Evolutionary conservation across 1,139 yeast species (phyloP), one percentile per base, ranked within the genome.

Genomic region (Candida mesenterica): DNA sequence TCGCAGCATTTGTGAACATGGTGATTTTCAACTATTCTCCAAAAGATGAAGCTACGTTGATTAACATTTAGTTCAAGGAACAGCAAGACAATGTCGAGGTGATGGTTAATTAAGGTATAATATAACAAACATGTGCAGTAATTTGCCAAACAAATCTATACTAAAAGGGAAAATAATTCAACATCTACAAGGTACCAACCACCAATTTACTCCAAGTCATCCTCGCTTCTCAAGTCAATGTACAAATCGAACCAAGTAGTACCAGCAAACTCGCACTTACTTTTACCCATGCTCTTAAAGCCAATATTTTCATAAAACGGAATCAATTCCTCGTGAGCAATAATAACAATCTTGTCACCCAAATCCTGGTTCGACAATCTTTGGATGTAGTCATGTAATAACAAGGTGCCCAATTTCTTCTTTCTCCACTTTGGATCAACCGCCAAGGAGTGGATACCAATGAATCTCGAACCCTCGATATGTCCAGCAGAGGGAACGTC

Each of bases 341-440:
- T 74, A 31, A 92, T 68, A 4, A 82, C 76, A 36, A 92, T 79
- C 50, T 79, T 75, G 47, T 82, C 87, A 34, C 95, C 97, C 46
- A 88, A 79, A 49, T 82, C 88, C 55, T 88, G 95, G 56, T 89
- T 88, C 30, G 89, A 78, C 59, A 92, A 68, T 52, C 90, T 87
- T 61, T 92, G 97, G 44, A 90, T 77, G 62, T 87, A 92, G 62
- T 92, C 98, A 49, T 85, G 89, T 54, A 90, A 62, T 54, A 92
- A 64, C 43, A 88, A 68, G 12, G 95, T 79, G 7, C 95, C 97
- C 43, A 92, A 69, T 53, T 84, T 85, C 61, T 79, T 77, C 39
- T 89, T 86, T 57, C 83, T 88, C 75, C 81, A 87, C 29, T 79
- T 79, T 18, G 92, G 87, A 47, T 79, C 80, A 25, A 92, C 77